Evolutionary conservation across 148 eudicot species (phyloP).

Genomic region (Nepenthes gracilis): DNA sequence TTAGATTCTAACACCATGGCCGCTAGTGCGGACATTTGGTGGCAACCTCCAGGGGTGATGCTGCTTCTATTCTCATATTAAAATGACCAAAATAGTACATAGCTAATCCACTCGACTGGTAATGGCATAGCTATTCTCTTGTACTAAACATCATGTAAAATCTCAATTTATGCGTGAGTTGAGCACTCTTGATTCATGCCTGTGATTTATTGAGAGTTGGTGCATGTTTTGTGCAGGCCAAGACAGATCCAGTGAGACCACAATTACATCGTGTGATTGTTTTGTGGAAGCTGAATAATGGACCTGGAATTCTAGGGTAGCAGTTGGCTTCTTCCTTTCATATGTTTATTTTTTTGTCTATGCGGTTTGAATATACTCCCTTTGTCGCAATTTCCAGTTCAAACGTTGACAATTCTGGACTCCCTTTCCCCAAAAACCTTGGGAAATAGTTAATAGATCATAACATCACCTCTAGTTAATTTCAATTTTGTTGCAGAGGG

Average conservation of each 20-base stretch:
- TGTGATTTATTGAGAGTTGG: conserved; percentile 41
- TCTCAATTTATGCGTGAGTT: conserved; percentile 4
- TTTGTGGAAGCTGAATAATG: conserved; percentile 61
- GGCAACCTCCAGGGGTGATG: no score
- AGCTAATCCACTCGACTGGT: no score
- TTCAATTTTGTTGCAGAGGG: conserved; percentile 90
- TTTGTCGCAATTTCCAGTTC: no score
- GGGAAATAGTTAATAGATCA: neutral
- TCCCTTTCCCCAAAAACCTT: neutral
- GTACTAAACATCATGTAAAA: neutral
- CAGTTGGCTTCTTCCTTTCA: conserved; percentile 8
- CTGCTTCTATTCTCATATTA: no score
- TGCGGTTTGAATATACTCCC: neutral
- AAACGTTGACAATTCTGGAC: no score
- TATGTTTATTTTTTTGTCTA: neutral
- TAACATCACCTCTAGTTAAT: neutral
- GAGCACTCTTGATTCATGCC: neutral
- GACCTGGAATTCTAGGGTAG: conserved; percentile 64
- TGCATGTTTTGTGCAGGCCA: conserved; percentile 45
- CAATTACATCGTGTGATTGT: conserved; percentile 76
- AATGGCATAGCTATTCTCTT: no score
- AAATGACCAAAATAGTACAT: no score
- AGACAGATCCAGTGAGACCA: conserved; percentile 54
- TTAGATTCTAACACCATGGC: no score
- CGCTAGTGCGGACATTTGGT: no score